Percentiles rank a stretch among this genome's conserved stretches.
These are phyloP conservation scores for Phlebiopsis flavidoalba DNA, from an alignment of 768 basidiomycete genomes.

Conservation along the genomic window DNA sequence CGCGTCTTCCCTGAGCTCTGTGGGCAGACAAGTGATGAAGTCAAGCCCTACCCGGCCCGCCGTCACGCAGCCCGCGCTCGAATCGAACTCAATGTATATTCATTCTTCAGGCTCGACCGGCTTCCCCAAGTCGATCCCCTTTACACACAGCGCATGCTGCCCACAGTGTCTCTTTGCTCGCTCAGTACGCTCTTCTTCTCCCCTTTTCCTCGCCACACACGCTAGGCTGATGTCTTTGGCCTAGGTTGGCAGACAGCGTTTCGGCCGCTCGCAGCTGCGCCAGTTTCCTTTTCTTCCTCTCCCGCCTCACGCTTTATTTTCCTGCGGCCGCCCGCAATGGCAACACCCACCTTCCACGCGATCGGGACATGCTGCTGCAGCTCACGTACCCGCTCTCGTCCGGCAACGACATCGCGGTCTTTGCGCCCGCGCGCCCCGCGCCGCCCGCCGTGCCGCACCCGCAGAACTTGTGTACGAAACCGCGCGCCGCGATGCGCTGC, in stretches of 20 bases:
- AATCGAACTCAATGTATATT: conserved; percentile 27
- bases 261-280: neutral
- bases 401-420: conserved; percentile 1
- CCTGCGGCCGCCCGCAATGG: too few relatives aligned
- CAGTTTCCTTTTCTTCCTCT: too few relatives aligned
- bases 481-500: neutral
- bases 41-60: conserved; percentile 4
- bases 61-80: neutral
- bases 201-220: neutral
- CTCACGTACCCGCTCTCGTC: conserved; percentile 3
- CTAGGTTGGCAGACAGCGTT: conserved; percentile 10
- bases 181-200: neutral
- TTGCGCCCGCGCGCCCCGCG: conserved; percentile 1
- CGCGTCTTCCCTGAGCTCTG: conserved; percentile 15
- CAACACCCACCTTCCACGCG: conserved; percentile 7
- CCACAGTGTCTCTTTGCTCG: neutral
- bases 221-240: conserved; percentile 11
- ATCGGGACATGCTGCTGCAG: conserved; percentile 7
- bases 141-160: conserved; percentile 10
- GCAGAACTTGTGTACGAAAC: conserved; percentile 7
- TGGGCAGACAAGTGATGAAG: neutral
- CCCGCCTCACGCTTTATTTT: too few relatives aligned
- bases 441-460: conserved; percentile 13
- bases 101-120: conserved; percentile 52
- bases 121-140: conserved; percentile 35